phyloP scores from a whole-genome alignment of 441 rosid species.

The Erysimum cheiri region DNA sequence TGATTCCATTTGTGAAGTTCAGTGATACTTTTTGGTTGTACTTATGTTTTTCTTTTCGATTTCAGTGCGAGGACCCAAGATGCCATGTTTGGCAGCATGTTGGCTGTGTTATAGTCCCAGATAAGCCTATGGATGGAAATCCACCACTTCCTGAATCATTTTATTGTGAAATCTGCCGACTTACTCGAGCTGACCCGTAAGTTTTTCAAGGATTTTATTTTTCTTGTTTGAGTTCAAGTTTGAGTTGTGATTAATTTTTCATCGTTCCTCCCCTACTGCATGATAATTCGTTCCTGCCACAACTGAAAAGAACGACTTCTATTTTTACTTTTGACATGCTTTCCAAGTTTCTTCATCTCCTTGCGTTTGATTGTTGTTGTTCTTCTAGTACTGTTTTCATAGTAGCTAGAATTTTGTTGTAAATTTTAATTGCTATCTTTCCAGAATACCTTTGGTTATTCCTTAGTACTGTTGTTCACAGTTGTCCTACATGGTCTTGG shows the following conservation, averaged over 20 bases:
- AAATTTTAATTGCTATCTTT: not conserved
- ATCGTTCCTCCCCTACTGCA: not conserved
- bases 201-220: constrained; percentile 40
- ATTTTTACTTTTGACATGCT: not conserved
- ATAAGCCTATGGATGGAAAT: constrained; percentile 72
- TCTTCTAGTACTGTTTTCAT: not conserved
- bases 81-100: constrained; percentile 92
- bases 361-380: not conserved
- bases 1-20: constrained; percentile 7
- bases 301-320: constrained; percentile 2
- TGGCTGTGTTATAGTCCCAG: constrained; percentile 81
- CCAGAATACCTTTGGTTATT: not conserved
- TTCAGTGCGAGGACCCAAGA: constrained; percentile 85
- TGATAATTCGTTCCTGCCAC: not conserved
- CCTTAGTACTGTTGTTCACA: constrained; percentile 3
- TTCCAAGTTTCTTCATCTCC: constrained; percentile 8
- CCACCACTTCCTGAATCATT: constrained; percentile 77
- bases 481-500: constrained; percentile 24
- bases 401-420: constrained; percentile 10
- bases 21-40: constrained; percentile 14
- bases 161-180: constrained; percentile 95
- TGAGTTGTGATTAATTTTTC: constrained; percentile 12
- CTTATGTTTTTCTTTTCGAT: constrained; percentile 13
- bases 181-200: constrained; percentile 96
- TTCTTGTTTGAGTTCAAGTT: constrained; percentile 10